Base-by-base conservation (phyloP, 345 rosid species). In the Euclidium syriacum region DNA sequence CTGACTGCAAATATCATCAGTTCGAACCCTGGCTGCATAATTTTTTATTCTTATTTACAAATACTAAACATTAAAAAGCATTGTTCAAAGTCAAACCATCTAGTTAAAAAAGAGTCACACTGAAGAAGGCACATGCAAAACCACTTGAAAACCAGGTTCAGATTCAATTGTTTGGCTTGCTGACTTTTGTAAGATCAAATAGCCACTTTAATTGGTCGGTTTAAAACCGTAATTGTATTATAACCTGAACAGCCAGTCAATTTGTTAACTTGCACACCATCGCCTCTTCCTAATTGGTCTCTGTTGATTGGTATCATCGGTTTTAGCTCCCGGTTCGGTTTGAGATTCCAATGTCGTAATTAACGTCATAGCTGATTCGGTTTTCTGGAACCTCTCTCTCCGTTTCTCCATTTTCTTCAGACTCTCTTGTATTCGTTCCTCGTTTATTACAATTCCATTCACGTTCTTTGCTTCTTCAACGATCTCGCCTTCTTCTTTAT, bases 331-430 rank as follows among this genome's bases (percentile, higher is more conserved):
- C 30, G 23, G 11, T 40, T 73, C 78, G 40, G 57, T 65, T 26
- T 51, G 79, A 35, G 14, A 55, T 19, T 65, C 32, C 11, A 57
- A 6, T 58, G 52, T 63, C 26, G 70, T 72, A 4, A 55, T 50
- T 55, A 67, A 72, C 62, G 24, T 70, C 42, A 33, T 63, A 26
- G n/a, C 42, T 18, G 70, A 5, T 8, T 62, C 40, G 3, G 75
- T 53, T 46, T 75, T 77, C 67, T 81, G 79, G 66, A 88, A 88
- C 41, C 90, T 78, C 75, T 79, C 81, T 68, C 82, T 77, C 42
- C 87, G 71, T 72, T 73, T 85, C 70, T 82, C 84, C 85, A 88
- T 82, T 76, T 79, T 84, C 27, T 81, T 88, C 23, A 86, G 12
- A 7, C 80, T 75, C 34, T 75, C 85, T 52, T 49, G 66, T 41